A percentile compares a stretch with the other conserved stretches of the same genome.
Evolutionary conservation across 1,139 yeast species (phyloP).

Genomic region (Debaryomyces coudertii): DNA sequence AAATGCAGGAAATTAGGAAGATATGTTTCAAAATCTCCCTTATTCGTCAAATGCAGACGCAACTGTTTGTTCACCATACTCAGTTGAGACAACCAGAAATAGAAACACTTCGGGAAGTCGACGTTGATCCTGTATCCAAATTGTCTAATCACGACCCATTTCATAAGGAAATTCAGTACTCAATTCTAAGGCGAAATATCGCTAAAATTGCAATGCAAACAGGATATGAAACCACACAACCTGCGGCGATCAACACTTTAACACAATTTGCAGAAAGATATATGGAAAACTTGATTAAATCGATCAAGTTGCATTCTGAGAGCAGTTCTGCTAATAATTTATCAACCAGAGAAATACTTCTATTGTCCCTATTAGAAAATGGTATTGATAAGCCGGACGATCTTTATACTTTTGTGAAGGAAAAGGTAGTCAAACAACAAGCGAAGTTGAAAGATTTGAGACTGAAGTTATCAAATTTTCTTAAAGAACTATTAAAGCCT

Average conservation of each 20-base stretch:
- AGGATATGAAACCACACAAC: constrained; percentile 87
- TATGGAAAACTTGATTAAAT: constrained; percentile 70
- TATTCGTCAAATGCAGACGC: constrained; percentile 90
- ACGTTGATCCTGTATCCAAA: constrained; percentile 78
- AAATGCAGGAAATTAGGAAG: constrained; percentile 86
- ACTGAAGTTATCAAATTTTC: constrained; percentile 66
- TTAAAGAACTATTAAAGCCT: constrained; percentile 83
- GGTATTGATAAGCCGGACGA: constrained; percentile 84
- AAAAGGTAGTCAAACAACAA: constrained; percentile 71
- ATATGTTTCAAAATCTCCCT: constrained; percentile 87
- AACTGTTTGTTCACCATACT: constrained; percentile 72
- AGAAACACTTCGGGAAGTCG: constrained; percentile 64
- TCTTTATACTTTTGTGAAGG: constrained; percentile 72
- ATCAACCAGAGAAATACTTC: constrained; percentile 50
- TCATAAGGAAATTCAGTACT: constrained; percentile 60
- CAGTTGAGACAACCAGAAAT: constrained; percentile 74
- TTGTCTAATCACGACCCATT: constrained; percentile 66
- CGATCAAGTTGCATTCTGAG: constrained; percentile 73
- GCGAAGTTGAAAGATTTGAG: constrained; percentile 71
- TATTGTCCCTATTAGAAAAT: constrained; percentile 73
- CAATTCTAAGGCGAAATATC: constrained; percentile 68
- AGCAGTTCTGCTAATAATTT: constrained; percentile 55
- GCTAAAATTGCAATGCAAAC: constrained; percentile 87
- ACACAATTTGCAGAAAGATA: constrained; percentile 86
- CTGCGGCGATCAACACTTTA: constrained; percentile 74